phyloP scores from a whole-genome alignment of 202 grass and related monocot genomes.

The Bolboschoenoplectus hybrid region DNA sequence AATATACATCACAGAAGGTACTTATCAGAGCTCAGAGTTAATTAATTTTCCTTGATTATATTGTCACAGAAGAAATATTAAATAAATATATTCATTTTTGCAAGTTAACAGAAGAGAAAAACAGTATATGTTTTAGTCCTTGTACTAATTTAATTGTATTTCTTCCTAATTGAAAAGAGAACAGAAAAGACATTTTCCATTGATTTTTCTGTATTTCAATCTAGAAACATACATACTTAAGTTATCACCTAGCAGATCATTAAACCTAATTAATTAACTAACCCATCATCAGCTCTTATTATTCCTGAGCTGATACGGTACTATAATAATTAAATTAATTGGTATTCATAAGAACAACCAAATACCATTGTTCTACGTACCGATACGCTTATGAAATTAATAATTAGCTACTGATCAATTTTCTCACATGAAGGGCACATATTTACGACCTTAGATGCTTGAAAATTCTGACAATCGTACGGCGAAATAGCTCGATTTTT shows the following conservation, averaged over 20 bases:
- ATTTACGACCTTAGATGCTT: slow-evolving; percentile 7
- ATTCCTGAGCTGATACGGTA: not conserved
- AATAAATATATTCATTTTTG: too few species aligned
- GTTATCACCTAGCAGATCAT: not conserved
- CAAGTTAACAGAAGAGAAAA: too few species aligned
- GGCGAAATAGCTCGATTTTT: not conserved
- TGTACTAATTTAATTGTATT: not conserved
- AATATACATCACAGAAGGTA: too few species aligned
- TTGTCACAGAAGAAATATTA: too few species aligned
- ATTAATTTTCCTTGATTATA: too few species aligned
- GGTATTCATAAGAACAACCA: slow-evolving; percentile 3
- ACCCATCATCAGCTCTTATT: slow-evolving; percentile 28
- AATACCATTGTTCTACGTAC: not conserved
- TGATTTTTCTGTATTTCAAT: not conserved
- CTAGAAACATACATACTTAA: not conserved
- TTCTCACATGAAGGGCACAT: slow-evolving; percentile 64
- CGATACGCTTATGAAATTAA: not conserved
- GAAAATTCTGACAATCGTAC: slow-evolving; percentile 38
- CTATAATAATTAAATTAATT: not conserved
- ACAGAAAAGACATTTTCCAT: not conserved
- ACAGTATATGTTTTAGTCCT: too few species aligned
- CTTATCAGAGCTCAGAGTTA: too few species aligned
- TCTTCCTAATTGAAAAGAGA: not conserved
- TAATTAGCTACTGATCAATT: slow-evolving; percentile 35
- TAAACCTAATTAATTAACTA: not conserved